phyloP scores from a whole-genome alignment of 2,329 filamentous ascomycete genomes.

The Paracamarosporium sp. region DNA sequence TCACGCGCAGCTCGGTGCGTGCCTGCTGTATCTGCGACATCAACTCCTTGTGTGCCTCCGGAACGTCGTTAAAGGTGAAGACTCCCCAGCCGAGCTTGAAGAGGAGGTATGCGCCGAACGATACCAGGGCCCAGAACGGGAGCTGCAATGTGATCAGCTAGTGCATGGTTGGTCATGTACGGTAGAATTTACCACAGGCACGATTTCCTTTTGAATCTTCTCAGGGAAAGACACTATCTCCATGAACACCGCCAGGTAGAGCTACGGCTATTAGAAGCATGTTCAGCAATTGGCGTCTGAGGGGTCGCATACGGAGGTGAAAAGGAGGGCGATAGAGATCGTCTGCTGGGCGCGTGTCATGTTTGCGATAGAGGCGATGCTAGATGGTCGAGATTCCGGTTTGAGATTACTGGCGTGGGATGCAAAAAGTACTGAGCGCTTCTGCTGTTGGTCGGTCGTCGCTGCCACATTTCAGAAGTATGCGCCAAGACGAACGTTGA shows the following conservation, averaged over 20 bases:
- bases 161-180: background rate
- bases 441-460: background rate
- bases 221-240: constrained; percentile 81
- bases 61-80: constrained; percentile 95
- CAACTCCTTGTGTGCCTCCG: constrained; percentile 86
- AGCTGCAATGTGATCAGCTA: constrained; percentile 62
- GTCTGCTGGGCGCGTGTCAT: constrained; percentile 97
- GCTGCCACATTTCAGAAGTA: constrained; percentile 10
- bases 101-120: constrained; percentile 90
- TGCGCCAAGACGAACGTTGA: background rate
- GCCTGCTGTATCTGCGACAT: constrained; percentile 83
- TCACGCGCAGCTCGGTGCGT: constrained; percentile 73
- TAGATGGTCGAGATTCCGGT: background rate
- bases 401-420: background rate
- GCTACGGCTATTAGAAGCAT: constrained; percentile 58
- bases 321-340: constrained; percentile 83
- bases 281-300: constrained; percentile 17
- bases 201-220: constrained; percentile 80
- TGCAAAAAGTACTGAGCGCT: background rate
- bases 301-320: constrained; percentile 76
- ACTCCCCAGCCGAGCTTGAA: constrained; percentile 92
- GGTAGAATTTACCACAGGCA: constrained; percentile 78
- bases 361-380: constrained; percentile 40
- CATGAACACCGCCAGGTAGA: constrained; percentile 88
- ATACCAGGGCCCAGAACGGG: constrained; percentile 90